Evolutionary conservation across 495 filamentous ascomycete genomes (phyloP), one percentile per base, ranked within the genome.

Genomic region (Filosporella fistucella): DNA sequence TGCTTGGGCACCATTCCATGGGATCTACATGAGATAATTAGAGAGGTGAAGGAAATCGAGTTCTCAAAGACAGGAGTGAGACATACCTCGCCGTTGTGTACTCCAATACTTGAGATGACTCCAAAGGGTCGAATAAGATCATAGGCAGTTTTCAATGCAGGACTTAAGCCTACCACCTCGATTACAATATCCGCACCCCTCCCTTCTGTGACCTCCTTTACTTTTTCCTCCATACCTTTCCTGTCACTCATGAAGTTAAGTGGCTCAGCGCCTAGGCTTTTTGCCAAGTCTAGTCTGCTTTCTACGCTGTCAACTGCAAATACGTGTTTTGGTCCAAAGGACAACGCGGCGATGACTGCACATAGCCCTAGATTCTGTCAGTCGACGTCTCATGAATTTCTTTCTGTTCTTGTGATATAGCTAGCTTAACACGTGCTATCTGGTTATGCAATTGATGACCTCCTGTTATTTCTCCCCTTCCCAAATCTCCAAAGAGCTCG

Each of bases 81-180:
- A n/a, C n/a, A n/a, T n/a, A n/a, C n/a, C n/a, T n/a, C 88, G 17
- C 74, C 85, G 65, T 95, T 95, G 57, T 96, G 91, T 17, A 97
- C 90, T 2, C 91, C 93, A 49, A 95, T 88, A 56, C 85, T 91
- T 49, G 79, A 85, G 48, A 97, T 90, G 9, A 81, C 74, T 1
- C 90, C 89, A 73, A 82, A 97, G 14, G 93, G 91, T 41, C 93
- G 75, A 33, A 97, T 52, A 30, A 96, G 65, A 32, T 96, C 90
- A 64, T 86, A 96, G 0, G 80, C 88, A 46, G 87, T 88, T 60
- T 74, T 79, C 60, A 96, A 64, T 16, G 91, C 91, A 43, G 84
- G 80, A 43, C 83, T 89, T 55, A 88, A 64, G 1, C 91, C 93
- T 8, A 97, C 91, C 6, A 94, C 86, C 67, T 97, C 91, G 56